Evolutionary conservation across 2,329 filamentous ascomycete species (phyloP).

Genomic region (Sporothrix schenckii): DNA sequence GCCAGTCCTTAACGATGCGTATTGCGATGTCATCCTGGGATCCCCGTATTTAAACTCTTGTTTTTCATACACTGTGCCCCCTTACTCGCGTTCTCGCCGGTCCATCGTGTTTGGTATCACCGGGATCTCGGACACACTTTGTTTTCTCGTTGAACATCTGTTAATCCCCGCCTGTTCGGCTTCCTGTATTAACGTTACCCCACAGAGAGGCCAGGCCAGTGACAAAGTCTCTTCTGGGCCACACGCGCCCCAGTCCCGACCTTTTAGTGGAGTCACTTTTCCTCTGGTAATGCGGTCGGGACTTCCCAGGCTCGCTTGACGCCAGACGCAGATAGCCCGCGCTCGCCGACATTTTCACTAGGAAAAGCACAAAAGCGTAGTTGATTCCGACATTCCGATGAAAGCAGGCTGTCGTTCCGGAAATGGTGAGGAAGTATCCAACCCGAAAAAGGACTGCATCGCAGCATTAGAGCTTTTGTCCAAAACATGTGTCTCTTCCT

Average conservation of each 20-base stretch:
- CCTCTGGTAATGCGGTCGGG: constrained; percentile 10
- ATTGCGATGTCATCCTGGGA: neutral
- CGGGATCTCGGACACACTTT: constrained; percentile 19
- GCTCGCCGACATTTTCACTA: constrained; percentile 7
- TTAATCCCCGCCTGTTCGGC: constrained; percentile 5
- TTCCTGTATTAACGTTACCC: neutral
- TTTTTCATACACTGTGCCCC: neutral
- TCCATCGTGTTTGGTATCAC: neutral
- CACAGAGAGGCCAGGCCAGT: neutral
- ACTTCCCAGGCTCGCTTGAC: neutral
- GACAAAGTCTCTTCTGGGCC: neutral
- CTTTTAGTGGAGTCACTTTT: neutral
- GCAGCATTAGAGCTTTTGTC: neutral
- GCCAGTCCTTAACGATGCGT: neutral
- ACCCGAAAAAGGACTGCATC: neutral
- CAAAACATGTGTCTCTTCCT: neutral
- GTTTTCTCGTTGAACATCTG: neutral
- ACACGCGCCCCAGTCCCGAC: neutral
- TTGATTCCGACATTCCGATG: constrained; percentile 25
- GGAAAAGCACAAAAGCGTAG: neutral
- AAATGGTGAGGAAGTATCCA: neutral
- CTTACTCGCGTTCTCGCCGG: neutral
- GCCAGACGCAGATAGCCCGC: neutral
- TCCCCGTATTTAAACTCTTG: no score
- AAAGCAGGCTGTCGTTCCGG: neutral